phyloP scores from a whole-genome alignment of 257 asterid genomes.

The Leptodermis oblonga region DNA sequence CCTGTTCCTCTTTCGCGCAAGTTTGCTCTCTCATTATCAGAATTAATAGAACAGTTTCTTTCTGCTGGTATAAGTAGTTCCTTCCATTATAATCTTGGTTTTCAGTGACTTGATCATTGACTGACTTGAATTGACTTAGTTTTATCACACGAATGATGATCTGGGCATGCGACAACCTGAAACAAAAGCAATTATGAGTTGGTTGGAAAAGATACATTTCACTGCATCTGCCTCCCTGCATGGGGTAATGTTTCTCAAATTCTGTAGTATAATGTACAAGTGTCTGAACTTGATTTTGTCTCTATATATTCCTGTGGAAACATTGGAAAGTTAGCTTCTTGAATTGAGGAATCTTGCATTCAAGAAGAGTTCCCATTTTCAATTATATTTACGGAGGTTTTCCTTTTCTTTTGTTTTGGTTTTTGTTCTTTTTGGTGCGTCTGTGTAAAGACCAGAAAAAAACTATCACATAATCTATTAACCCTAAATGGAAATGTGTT shows the following conservation, averaged over 20 bases:
- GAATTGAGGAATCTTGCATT: neutral
- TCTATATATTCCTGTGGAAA: neutral
- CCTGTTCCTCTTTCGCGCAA: neutral
- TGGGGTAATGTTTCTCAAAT: slow-evolving; percentile 57
- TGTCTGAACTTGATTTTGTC: neutral
- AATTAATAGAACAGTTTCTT: neutral
- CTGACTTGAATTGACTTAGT: slow-evolving; percentile 74
- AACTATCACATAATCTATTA: neutral
- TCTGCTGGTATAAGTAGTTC: neutral
- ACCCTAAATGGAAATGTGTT: neutral
- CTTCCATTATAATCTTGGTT: neutral
- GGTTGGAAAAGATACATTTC: slow-evolving; percentile 70
- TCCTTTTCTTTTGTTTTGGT: neutral
- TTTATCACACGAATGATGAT: slow-evolving; percentile 87
- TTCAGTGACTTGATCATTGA: slow-evolving; percentile 30
- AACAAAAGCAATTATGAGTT: slow-evolving; percentile 88
- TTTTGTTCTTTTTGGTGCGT: too few species aligned
- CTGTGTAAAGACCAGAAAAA: neutral
- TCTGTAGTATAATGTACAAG: neutral
- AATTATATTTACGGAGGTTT: neutral
- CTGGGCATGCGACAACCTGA: slow-evolving; percentile 79
- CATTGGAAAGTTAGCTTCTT: neutral
- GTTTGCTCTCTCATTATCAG: neutral
- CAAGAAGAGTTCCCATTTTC: neutral
- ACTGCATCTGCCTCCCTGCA: slow-evolving; percentile 95